phyloP scores from a whole-genome alignment of 306 rosid genomes.

The Erythrophleum fordii region DNA sequence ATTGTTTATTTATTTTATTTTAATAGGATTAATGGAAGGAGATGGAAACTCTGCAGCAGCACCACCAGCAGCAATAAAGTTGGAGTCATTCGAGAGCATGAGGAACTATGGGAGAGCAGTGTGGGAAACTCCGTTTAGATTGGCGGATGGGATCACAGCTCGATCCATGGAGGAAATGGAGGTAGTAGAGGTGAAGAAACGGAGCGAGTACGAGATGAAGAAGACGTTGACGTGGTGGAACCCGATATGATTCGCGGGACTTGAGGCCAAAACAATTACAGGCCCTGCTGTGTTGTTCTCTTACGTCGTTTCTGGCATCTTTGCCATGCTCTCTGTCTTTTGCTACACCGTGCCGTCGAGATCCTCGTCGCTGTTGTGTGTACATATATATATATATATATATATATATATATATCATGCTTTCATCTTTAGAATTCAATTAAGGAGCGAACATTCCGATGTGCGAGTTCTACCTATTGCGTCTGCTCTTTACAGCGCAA shows the following conservation, averaged over 20 bases:
- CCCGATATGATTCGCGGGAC: slow-evolving; percentile 71
- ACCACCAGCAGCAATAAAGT: not conserved
- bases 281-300: slow-evolving; percentile 77
- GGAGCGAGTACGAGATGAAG: slow-evolving; percentile 52
- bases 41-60: no score
- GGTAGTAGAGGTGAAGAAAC: slow-evolving; percentile 38
- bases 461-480: no score
- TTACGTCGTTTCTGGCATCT: slow-evolving; percentile 62
- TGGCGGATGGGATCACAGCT: slow-evolving; percentile 27
- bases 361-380: slow-evolving; percentile 68
- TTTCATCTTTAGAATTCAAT: not conserved
- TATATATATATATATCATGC: no score
- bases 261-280: slow-evolving; percentile 48
- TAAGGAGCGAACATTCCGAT: no score
- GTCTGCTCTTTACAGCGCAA: slow-evolving; percentile 51
- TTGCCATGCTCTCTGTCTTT: slow-evolving; percentile 78
- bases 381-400: no score
- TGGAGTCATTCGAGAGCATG: slow-evolving; percentile 39
- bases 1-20: no score
- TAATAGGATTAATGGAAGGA: not conserved
- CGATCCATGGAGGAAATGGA: slow-evolving; percentile 45
- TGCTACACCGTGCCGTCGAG: slow-evolving; percentile 82
- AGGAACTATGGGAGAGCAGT: slow-evolving; percentile 34
- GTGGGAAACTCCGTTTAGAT: slow-evolving; percentile 18
- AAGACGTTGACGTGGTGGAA: slow-evolving; percentile 60